phyloP scores from a whole-genome alignment of 2,329 filamentous ascomycete genomes.

The Chrysoporthe cubensis region DNA sequence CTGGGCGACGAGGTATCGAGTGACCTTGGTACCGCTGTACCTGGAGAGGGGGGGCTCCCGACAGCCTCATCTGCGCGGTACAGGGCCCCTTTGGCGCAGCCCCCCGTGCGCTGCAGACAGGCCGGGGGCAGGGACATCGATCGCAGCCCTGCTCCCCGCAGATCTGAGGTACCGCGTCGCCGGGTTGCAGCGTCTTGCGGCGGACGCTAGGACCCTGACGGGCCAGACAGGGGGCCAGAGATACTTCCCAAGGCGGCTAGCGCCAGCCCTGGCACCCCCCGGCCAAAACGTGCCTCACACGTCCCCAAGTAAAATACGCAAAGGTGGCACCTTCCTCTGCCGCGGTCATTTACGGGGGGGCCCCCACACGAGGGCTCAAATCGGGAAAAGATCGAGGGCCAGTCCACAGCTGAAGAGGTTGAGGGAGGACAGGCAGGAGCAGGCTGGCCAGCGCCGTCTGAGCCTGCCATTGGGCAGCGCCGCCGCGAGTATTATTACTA shows the following conservation, averaged over 20 bases:
- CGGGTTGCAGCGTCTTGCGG: neutral
- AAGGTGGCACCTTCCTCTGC: neutral
- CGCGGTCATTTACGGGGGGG: conserved; percentile 8
- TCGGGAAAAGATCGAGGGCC: conserved; percentile 23
- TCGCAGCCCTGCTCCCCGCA: neutral
- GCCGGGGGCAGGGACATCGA: neutral
- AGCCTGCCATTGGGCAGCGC: conserved; percentile 17
- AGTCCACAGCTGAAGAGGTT: conserved; percentile 23
- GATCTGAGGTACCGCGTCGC: neutral
- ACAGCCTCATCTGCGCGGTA: neutral
- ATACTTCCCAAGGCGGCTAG: conserved; percentile 2
- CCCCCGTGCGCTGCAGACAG: neutral
- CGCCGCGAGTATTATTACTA: neutral
- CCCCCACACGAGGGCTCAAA: conserved; percentile 18
- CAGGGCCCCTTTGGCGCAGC: neutral
- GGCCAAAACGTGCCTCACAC: neutral
- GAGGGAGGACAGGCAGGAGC: neutral
- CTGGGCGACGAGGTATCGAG: neutral
- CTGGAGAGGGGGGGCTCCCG: neutral
- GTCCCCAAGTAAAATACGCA: neutral
- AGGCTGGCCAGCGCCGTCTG: conserved; percentile 5
- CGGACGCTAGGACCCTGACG: neutral
- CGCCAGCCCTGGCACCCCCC: neutral
- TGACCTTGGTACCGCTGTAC: neutral
- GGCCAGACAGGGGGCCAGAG: neutral